Base-by-base conservation (phyloP, 345 rosid species). In the Kernera saxatilis region DNA sequence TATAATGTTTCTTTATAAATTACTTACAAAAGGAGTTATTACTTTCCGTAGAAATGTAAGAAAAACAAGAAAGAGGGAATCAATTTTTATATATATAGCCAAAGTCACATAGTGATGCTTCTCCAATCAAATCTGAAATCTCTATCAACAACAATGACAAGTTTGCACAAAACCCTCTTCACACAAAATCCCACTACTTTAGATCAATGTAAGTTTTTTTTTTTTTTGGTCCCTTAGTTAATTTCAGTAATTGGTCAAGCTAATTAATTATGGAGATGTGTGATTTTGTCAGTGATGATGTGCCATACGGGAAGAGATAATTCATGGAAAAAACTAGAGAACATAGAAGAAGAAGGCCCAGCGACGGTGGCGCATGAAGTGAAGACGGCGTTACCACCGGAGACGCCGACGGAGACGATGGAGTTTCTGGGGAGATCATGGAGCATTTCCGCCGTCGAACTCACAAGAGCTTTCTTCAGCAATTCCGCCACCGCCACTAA, bases 381-480 rank as follows among this genome's bases (percentile, higher is more conserved):
- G 13, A 60, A 52, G 67, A 43, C 64, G 53, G 79, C 76, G 36
- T 64, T 70, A 55, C 81, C 86, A 40, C 98, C 98, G 13, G 97
- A 93, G 78, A 93, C 97, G 37, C 98, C 98, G 27, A 86, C 86
- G 0, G 93, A 87, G 79, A 82, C 96, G 23, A 90, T 93, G 98
- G 98, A 90, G 90, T 93, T 86, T 78, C 89, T 93, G 12, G 93
- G 93, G 15, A 86, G 98, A 81, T 93, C 98, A 59, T 90, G 98
- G 98, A 93, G 97, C 71, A 77, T 93, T 32, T 90, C 98, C 0
- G 92, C 98, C 54, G 79, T 83, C 72, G 96, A 93, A 79, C 88
- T 93, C 57, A 88, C 98, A 0, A 93, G 64, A 75, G 97, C 98
- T 60, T 87, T 90, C 53, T 60, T 82, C 60, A 77, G 43, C 65